A percentile compares a stretch with the other conserved stretches of the same genome.
These are phyloP conservation scores for Chaetomium tenue DNA, from an alignment of 495 filamentous ascomycete species.

Conservation along the genomic window DNA sequence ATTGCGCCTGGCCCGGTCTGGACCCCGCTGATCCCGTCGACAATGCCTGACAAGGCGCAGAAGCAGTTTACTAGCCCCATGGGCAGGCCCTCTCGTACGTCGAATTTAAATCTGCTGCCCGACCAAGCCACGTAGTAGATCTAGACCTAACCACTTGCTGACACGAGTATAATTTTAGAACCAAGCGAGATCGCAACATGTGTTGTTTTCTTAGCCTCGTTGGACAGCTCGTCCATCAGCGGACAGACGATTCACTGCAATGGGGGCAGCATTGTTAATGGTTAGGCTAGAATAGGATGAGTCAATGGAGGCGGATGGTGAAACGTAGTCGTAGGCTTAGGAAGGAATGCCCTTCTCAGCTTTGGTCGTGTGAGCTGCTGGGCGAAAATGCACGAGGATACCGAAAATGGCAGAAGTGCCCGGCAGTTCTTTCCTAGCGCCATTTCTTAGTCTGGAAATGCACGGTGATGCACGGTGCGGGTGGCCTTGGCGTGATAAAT, in stretches of 20 bases:
- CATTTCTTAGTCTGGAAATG: background rate
- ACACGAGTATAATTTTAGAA: slow-evolving; percentile 40
- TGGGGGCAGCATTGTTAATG: slow-evolving; percentile 62
- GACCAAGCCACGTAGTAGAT: background rate
- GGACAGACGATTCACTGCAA: slow-evolving; percentile 68
- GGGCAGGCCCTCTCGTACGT: slow-evolving; percentile 59
- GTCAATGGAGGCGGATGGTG: background rate
- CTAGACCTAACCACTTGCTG: background rate
- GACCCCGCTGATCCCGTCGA: slow-evolving; percentile 79
- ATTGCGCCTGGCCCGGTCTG: slow-evolving; percentile 80
- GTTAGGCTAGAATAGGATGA: slow-evolving; percentile 31
- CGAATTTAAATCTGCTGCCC: too few relatives aligned
- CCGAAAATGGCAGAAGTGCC: background rate
- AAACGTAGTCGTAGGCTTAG: background rate
- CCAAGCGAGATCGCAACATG: slow-evolving; percentile 78
- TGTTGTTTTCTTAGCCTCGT: slow-evolving; percentile 79
- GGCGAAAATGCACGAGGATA: background rate
- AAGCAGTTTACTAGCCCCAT: slow-evolving; percentile 76
- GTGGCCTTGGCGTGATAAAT: background rate
- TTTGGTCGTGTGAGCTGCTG: background rate
- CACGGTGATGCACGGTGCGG: background rate
- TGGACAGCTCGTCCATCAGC: slow-evolving; percentile 67
- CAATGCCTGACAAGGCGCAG: slow-evolving; percentile 68
- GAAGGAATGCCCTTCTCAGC: background rate
- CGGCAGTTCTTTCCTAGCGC: slow-evolving; percentile 8